A percentile compares a stretch with the other conserved stretches of the same genome.
phyloP scores from a whole-genome alignment of 1,139 yeast genomes.

The Taphrina sp. region DNA sequence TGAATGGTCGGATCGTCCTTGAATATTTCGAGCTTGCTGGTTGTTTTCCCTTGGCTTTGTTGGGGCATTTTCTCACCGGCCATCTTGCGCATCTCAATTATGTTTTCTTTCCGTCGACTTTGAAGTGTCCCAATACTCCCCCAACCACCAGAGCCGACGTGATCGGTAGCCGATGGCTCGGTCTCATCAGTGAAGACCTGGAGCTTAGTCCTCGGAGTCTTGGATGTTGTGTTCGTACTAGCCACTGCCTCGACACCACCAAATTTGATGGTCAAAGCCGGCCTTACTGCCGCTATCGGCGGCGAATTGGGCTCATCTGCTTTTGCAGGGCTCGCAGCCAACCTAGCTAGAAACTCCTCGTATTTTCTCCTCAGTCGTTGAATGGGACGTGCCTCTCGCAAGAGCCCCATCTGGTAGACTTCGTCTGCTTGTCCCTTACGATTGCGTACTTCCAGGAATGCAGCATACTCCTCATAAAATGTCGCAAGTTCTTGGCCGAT shows the following conservation, averaged over 20 bases:
- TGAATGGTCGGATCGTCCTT: conserved; percentile 17
- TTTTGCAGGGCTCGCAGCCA: conserved; percentile 40
- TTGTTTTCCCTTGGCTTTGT: background rate
- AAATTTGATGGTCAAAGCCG: conserved; percentile 38
- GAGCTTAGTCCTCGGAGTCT: conserved; percentile 35
- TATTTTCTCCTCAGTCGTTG: conserved; percentile 55
- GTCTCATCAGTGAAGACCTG: conserved; percentile 44
- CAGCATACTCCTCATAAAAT: conserved; percentile 80
- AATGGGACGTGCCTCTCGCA: conserved; percentile 62
- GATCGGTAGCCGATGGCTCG: conserved; percentile 38
- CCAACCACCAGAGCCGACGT: conserved; percentile 47
- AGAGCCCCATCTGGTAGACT: conserved; percentile 63
- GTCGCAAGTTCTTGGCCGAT: conserved; percentile 68
- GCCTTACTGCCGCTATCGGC: conserved; percentile 33
- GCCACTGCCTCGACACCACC: conserved; percentile 26
- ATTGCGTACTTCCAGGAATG: conserved; percentile 56
- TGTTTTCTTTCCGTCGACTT: conserved; percentile 65
- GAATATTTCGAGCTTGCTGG: conserved; percentile 8
- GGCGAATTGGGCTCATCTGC: conserved; percentile 19
- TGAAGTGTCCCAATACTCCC: conserved; percentile 54
- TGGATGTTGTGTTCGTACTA: conserved; percentile 29
- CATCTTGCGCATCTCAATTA: conserved; percentile 44
- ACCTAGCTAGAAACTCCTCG: conserved; percentile 51
- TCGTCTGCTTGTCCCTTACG: conserved; percentile 60
- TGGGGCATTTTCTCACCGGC: conserved; percentile 53